Base-by-base conservation (phyloP, 2,329 filamentous ascomycete genomes). In the Pestalotiopsis sp. region DNA sequence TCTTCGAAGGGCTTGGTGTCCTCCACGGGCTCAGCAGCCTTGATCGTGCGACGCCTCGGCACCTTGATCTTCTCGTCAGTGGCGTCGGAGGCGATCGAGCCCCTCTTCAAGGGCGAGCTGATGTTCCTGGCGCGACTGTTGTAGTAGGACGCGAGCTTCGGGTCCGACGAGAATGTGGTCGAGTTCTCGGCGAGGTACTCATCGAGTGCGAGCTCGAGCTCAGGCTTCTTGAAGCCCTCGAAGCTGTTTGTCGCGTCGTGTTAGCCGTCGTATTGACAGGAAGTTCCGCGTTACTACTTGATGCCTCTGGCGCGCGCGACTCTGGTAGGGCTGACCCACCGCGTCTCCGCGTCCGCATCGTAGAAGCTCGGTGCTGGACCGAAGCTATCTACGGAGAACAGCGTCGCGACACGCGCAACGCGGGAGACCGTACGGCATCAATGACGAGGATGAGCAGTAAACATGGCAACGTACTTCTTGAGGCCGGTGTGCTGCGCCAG, bases 171-270 rank as follows among this genome's bases (percentile, higher is more conserved):
- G 76, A 92, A 91, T 69, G 84, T 85, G 71, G 87, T 83, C 73
- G 88, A 84, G 81, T 97, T 92, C 70, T 87, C 84, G 72, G 88
- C 85, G 59, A 97, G 87, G 80, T 89, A 90, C 60, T 90, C 86
- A 74, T 97, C 92, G 71, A 97, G 88, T 58, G 87, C 87, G 68
- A 86, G 79, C 76, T 95, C 93, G 69, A 98, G 88, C 62, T 97
- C 94, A 71, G 85, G 84, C 81, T 97, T 97, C 79, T 91, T 92
- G 71, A 91, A 82, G 67, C 85, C 84, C 72, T 93, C 89, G 75
- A 88, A 90, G 76, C 92, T 94, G 75, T 71, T 52, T 66, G 35
- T 60, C n/a, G 30, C n/a, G 35, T 40, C 26, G 24, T 44, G n/a
- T 52, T 44, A 66, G 64, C 52, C 52, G 71, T 70, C 70, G 30